These are phyloP conservation scores for Aschersonia sp. DNA, from an alignment of 2,329 filamentous ascomycete genomes.

Conservation along the genomic window DNA sequence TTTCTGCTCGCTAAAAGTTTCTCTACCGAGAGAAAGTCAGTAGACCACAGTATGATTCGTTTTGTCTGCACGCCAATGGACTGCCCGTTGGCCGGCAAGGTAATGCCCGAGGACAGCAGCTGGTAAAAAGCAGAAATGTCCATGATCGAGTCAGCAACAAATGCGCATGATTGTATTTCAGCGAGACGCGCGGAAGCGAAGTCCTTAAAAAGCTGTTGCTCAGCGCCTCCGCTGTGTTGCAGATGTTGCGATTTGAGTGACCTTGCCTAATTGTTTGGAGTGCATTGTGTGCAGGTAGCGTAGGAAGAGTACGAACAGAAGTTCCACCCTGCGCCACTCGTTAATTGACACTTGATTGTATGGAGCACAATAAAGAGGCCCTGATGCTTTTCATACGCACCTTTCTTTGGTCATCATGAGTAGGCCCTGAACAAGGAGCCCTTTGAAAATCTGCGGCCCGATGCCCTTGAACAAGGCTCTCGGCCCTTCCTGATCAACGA, in stretches of 20 bases:
- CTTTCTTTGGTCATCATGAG: conserved; percentile 99
- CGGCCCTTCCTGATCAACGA: conserved; percentile 73
- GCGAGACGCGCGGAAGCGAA: no score
- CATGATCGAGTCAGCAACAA: no score
- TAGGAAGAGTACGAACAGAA: conserved; percentile 76
- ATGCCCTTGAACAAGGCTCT: conserved; percentile 93
- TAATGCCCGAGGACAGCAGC: conserved; percentile 26
- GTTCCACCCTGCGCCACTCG: conserved; percentile 51
- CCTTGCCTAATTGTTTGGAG: conserved; percentile 53
- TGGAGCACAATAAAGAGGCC: no score
- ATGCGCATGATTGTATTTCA: no score
- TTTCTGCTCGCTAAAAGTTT: no score
- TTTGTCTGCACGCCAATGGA: no score
- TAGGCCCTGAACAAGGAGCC: conserved; percentile 82
- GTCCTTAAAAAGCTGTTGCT: no score
- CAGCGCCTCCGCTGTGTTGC: no score
- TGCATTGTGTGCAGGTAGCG: conserved; percentile 63
- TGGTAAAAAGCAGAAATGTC: conserved; percentile 10
- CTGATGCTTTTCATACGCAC: conserved; percentile 27
- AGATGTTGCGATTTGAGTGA: conserved; percentile 28
- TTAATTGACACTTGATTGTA: conserved; percentile 3
- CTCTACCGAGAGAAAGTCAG: no score
- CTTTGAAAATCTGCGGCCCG: conserved; percentile 84
- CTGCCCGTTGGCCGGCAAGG: no score
- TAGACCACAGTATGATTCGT: no score